These are phyloP conservation scores for Ceratobasidium theobromae DNA, from an alignment of 1,284 basidiomycete genomes.

Conservation along the genomic window DNA sequence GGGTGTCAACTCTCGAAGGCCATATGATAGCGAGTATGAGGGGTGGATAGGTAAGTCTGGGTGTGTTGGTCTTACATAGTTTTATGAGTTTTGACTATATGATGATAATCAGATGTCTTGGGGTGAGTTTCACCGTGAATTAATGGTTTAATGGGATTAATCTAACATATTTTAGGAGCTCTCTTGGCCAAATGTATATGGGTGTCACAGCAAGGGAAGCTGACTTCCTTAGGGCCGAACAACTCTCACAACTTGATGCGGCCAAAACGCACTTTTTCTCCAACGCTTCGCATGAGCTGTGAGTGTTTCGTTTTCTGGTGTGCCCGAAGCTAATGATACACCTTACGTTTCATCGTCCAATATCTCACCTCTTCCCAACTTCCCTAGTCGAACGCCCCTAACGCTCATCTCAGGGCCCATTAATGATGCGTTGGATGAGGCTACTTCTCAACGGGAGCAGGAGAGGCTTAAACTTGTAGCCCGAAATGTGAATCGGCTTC, in stretches of 20 bases:
- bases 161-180: conserved; percentile 1
- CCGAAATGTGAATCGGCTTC: conserved; percentile 41
- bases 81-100: neutral
- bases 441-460: conserved; percentile 37
- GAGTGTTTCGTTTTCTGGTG: conserved; percentile 17
- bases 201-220: conserved; percentile 17
- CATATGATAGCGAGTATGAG: conserved; percentile 32
- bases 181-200: conserved; percentile 20
- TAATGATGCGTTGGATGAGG: conserved; percentile 36
- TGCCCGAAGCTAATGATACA: neutral
- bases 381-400: conserved; percentile 39
- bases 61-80: neutral
- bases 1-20: conserved; percentile 33
- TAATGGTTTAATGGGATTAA: neutral
- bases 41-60: conserved; percentile 18
- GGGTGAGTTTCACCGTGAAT: neutral
- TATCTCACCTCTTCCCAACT: neutral
- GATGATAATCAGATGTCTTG: neutral
- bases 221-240: conserved; percentile 33
- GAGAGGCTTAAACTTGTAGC: conserved; percentile 39
- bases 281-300: conserved; percentile 43
- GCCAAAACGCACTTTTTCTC: conserved; percentile 44
- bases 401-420: conserved; percentile 43
- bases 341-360: neutral
- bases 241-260: conserved; percentile 41